Evolutionary conservation across 75 land plant genomes (phyloP).

Genomic region (Larix kaempferi): DNA sequence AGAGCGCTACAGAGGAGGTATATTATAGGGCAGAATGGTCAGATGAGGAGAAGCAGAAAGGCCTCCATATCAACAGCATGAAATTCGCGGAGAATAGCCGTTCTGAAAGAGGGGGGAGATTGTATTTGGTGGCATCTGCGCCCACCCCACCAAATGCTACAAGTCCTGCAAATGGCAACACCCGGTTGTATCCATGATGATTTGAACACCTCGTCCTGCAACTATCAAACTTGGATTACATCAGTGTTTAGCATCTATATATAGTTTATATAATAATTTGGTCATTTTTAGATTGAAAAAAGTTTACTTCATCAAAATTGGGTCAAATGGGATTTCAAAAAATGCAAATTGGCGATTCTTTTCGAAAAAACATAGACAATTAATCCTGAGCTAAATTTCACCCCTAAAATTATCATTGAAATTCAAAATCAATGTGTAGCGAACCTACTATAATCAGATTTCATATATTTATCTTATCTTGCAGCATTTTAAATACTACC

Average conservation of each 20-base stretch:
- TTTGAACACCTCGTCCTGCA: background rate
- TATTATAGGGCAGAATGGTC: slow-evolving; percentile 65
- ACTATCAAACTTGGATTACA: background rate
- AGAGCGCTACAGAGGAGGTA: slow-evolving; percentile 43
- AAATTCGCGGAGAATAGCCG: slow-evolving; percentile 69
- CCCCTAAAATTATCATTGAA: too few species aligned
- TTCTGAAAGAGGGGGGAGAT: slow-evolving; percentile 51
- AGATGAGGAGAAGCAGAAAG: slow-evolving; percentile 48
- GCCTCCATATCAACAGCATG: slow-evolving; percentile 52
- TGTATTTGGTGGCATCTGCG: background rate
- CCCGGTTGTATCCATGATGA: background rate
- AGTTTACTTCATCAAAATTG: too few species aligned
- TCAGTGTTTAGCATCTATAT: background rate
- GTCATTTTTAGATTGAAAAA: too few species aligned
- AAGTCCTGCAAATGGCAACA: background rate
- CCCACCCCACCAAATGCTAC: background rate
- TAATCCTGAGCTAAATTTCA: too few species aligned
- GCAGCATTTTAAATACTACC: background rate
- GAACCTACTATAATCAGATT: background rate
- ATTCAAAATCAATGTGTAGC: too few species aligned
- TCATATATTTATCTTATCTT: background rate
- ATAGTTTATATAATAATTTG: too few species aligned
- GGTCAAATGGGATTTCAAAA: too few species aligned
- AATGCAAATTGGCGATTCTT: too few species aligned
- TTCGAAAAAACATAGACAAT: too few species aligned